Conservation (phyloP, 805 yeast species). For the Cephaloascus fragrans region DNA sequence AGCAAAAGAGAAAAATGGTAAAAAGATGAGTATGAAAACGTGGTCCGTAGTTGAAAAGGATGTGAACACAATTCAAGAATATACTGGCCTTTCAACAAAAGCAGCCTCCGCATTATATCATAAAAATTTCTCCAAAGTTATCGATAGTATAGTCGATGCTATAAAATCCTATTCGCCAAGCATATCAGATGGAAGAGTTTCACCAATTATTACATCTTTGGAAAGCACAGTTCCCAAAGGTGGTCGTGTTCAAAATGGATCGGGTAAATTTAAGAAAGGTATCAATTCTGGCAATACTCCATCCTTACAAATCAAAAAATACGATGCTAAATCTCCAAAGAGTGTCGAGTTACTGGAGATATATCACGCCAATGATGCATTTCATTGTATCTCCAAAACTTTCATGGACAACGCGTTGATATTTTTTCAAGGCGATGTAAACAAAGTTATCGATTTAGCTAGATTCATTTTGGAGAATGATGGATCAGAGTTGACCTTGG, state of each 20-base stretch:
- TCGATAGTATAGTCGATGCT: slow-evolving; percentile 25
- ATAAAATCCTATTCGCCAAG: slow-evolving; percentile 8
- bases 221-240: neutral
- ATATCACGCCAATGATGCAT: slow-evolving; percentile 19
- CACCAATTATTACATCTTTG: too few relatives aligned
- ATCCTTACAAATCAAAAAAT: slow-evolving; percentile 4
- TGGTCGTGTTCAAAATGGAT: neutral
- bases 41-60: slow-evolving; percentile 8
- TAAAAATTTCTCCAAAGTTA: slow-evolving; percentile 14
- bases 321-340: slow-evolving; percentile 12
- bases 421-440: slow-evolving; percentile 35
- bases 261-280: neutral
- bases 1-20: neutral
- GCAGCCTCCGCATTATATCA: slow-evolving; percentile 14
- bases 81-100: slow-evolving; percentile 7
- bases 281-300: slow-evolving; percentile 1
- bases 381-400: slow-evolving; percentile 22
- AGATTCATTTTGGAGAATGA: slow-evolving; percentile 18
- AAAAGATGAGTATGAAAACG: slow-evolving; percentile 4
- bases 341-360: slow-evolving; percentile 20
- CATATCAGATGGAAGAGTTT: neutral
- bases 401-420: slow-evolving; percentile 28
- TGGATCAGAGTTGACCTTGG: slow-evolving; percentile 14
- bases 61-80: slow-evolving; percentile 10
- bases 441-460: slow-evolving; percentile 25